Conservation (phyloP, 192 early-diverging fungal species). For the Mortierella alpina region DNA sequence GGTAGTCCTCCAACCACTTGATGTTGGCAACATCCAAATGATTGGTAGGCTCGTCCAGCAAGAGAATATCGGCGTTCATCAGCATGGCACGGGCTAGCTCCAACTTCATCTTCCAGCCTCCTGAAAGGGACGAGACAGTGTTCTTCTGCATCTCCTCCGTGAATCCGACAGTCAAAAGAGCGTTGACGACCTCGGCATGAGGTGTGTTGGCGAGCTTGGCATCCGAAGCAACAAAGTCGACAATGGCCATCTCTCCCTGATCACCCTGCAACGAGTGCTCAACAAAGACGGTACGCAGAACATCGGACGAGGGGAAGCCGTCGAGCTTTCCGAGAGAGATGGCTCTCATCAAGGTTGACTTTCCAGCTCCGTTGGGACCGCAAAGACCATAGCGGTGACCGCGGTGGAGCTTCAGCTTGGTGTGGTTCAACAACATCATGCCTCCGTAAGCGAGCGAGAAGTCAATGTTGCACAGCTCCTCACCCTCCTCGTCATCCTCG, state of each 20-base stretch:
- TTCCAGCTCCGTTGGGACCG: conserved; percentile 87
- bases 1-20: conserved; percentile 77
- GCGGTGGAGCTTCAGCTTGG: conserved; percentile 70
- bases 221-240: conserved; percentile 76
- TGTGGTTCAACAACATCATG: conserved; percentile 83
- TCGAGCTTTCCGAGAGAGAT: conserved; percentile 86
- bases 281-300: conserved; percentile 83
- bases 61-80: conserved; percentile 85
- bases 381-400: conserved; percentile 85
- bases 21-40: conserved; percentile 80
- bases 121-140: conserved; percentile 78
- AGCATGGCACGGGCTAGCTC: conserved; percentile 89
- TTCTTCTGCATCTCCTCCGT: conserved; percentile 70
- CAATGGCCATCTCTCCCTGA: conserved; percentile 75
- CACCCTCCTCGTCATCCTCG: conserved; percentile 63
- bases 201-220: conserved; percentile 68
- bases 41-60: conserved; percentile 90
- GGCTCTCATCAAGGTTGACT: conserved; percentile 87
- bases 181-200: conserved; percentile 57
- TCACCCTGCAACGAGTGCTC: conserved; percentile 81
- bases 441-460: conserved; percentile 87
- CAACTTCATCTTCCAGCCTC: conserved; percentile 94
- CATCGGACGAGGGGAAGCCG: conserved; percentile 73
- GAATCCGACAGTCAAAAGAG: conserved; percentile 77
- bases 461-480: conserved; percentile 77